A percentile compares a stretch with the other conserved stretches of the same genome.
phyloP scores from a whole-genome alignment of 176 grass and related monocot genomes.

The Oryza rufipogon region DNA sequence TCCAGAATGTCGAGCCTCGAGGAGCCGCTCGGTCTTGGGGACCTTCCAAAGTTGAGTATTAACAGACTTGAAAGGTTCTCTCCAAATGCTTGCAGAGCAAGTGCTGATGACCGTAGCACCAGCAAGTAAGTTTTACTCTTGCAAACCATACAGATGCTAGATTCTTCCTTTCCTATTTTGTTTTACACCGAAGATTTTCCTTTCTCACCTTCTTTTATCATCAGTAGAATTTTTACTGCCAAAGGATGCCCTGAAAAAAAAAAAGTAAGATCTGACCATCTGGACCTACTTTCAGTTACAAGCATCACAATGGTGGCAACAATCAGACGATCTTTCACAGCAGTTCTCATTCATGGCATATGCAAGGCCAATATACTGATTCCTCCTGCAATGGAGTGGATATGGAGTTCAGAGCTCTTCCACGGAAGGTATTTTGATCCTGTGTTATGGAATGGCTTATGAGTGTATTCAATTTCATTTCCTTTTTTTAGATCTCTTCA shows the following conservation, averaged over 20 bases:
- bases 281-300: not conserved
- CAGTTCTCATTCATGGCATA: conserved; percentile 26
- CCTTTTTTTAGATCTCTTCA: not conserved
- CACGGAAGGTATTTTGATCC: conserved; percentile 55
- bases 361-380: conserved; percentile 25
- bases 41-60: conserved; percentile 53
- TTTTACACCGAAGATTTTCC: no score
- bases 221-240: not conserved
- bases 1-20: conserved; percentile 59
- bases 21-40: conserved; percentile 52
- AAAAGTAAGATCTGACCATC: not conserved
- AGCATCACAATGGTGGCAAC: conserved; percentile 19
- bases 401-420: conserved; percentile 54
- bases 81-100: conserved; percentile 36
- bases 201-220: no score
- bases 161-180: not conserved
- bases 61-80: conserved; percentile 56
- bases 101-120: not conserved
- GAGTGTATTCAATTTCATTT: not conserved
- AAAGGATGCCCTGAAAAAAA: not conserved
- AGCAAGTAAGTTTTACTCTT: conserved; percentile 47
- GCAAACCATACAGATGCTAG: no score
- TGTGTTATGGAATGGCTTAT: not conserved
- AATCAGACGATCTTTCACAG: conserved; percentile 23
- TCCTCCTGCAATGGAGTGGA: conserved; percentile 45